Evolutionary conservation across 257 asterid genomes (phyloP), one percentile per base, ranked within the genome.

Genomic region (Cordia subcordata): DNA sequence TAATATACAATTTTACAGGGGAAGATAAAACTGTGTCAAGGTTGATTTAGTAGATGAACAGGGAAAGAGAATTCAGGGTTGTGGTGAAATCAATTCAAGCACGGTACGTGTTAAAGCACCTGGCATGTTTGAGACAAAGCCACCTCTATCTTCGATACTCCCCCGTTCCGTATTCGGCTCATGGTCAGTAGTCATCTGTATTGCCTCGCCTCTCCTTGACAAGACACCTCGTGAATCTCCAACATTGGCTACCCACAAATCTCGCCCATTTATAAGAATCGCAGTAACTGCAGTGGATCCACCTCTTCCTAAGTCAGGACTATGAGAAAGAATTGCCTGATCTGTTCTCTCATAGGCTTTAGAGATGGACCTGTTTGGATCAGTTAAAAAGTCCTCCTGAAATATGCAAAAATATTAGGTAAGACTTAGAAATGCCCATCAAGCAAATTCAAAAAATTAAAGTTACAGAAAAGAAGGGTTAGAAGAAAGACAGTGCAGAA

Each of bases 221-320:
- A 87, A 82, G 53, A 88, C 89, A 17, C 92, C 98, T 35, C 98
- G 81, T 45, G 98, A 91, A 68, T 91, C 98, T 60, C 98, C 98
- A 42, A 91, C 89, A 69, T 91, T 91, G 57, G 98, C 95, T 37
- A 91, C 90, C 98, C 95, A 91, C 56, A 91, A 55, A 53, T 63
- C 72, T 49, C 76, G 70, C 38, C 78, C 67, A 50, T 91, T 76
- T 58, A 88, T 71, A 16, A 91, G 80, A 68, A 91, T 82, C 1
- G 95, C 98, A 14, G 94, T 91, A 14, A 91, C 98, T 1, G 98
- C 98, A 57, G 98, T 91, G 37, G 98, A 91, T 11, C 98, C 98
- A 42, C 98, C 98, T 66, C 89, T 72, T 47, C 98, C 98, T 39
- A 91, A 77, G 68, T 91, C 94, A 8, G 95, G 87, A 68, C 51